These are phyloP conservation scores for Lodderomyces metapsilosis DNA, from an alignment of 1,139 yeast genomes.

Conservation along the genomic window DNA sequence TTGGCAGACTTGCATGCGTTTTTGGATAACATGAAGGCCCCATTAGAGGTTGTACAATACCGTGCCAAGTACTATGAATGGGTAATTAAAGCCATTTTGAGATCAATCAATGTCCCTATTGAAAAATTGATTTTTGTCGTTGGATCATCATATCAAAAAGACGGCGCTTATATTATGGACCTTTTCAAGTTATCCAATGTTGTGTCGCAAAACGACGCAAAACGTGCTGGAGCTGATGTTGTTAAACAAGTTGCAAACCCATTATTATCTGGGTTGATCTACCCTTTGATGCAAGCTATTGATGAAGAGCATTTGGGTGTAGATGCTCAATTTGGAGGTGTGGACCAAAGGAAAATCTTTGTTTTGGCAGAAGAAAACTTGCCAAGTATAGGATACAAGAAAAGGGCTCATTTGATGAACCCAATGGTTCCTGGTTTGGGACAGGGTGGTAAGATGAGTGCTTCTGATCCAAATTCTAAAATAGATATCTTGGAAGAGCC, in stretches of 20 bases:
- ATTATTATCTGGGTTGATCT: conserved; percentile 86
- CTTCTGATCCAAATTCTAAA: conserved; percentile 97
- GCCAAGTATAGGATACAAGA: conserved; percentile 84
- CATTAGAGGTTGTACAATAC: conserved; percentile 84
- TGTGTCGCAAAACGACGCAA: conserved; percentile 93
- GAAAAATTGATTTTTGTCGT: conserved; percentile 79
- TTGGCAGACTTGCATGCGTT: conserved; percentile 98
- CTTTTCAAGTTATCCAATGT: conserved; percentile 77
- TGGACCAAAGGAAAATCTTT: conserved; percentile 97
- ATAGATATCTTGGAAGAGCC: conserved; percentile 91
- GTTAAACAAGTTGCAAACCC: conserved; percentile 97
- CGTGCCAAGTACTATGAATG: conserved; percentile 88
- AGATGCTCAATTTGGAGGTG: conserved; percentile 98
- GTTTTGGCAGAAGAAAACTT: conserved; percentile 96
- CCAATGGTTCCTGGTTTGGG: conserved; percentile 97
- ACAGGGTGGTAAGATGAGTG: conserved; percentile 99
- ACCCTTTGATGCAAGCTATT: conserved; percentile 98
- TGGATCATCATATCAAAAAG: conserved; percentile 86
- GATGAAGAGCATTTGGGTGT: conserved; percentile 89
- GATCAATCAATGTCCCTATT: conserved; percentile 85
- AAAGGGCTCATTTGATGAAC: conserved; percentile 98
- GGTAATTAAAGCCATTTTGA: conserved; percentile 79
- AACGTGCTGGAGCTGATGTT: conserved; percentile 99
- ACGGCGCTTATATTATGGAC: conserved; percentile 80
- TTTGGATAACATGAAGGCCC: conserved; percentile 97